Evolutionary conservation across 169 alveolate genomes (phyloP).

Genomic region (Cryptosporidium sp.): DNA sequence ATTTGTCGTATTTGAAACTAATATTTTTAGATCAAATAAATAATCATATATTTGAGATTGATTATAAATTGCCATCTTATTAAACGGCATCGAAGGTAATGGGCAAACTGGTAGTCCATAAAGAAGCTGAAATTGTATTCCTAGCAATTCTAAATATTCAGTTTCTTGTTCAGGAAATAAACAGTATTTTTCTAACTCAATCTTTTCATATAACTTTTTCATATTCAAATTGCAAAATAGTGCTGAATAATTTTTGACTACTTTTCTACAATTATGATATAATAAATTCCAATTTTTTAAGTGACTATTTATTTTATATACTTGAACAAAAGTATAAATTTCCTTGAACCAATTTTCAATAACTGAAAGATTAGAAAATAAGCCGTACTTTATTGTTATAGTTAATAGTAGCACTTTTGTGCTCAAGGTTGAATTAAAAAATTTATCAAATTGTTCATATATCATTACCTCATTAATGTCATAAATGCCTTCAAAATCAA

Average conservation of each 20-base stretch:
- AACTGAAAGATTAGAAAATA: slow-evolving; percentile 16
- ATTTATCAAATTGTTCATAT: not conserved
- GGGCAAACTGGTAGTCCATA: slow-evolving; percentile 76
- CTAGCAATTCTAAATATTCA: slow-evolving; percentile 65
- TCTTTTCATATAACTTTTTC: not conserved
- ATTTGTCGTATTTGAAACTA: not conserved
- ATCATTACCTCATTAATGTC: not conserved
- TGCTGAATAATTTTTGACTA: not conserved
- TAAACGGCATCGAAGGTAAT: slow-evolving; percentile 51
- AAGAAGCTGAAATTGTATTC: slow-evolving; percentile 39
- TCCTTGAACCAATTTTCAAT: slow-evolving; percentile 36
- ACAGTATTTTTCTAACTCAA: not conserved
- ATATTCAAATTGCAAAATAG: not conserved
- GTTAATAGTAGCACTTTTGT: not conserved
- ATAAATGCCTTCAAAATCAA: not conserved
- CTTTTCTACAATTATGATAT: not conserved
- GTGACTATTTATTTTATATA: not conserved
- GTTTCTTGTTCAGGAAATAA: slow-evolving; percentile 50
- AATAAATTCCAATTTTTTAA: not conserved
- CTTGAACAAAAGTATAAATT: not conserved
- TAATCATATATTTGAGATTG: slow-evolving; percentile 6
- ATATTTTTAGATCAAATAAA: not conserved
- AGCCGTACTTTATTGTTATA: slow-evolving; percentile 4
- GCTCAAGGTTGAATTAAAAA: not conserved
- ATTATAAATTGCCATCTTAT: slow-evolving; percentile 29